Conservation (phyloP, 345 rosid genomes). For the Ceriops tagal region DNA sequence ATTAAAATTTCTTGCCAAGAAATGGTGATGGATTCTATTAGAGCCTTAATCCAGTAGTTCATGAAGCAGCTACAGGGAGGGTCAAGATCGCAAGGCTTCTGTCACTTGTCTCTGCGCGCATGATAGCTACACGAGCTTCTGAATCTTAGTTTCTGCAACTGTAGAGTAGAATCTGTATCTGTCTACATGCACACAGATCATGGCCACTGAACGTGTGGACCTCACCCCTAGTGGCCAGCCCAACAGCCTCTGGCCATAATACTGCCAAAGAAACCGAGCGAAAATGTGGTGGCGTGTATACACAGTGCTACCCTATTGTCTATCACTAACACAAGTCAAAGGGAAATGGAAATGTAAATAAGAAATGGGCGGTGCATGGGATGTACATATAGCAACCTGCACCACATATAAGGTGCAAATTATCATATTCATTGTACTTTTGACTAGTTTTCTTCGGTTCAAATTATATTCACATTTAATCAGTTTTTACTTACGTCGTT, state of each 20-base stretch:
- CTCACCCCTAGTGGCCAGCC: background rate
- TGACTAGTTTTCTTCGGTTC: too few species aligned
- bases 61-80: background rate
- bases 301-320: background rate
- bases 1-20: too few species aligned
- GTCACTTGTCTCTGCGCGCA: background rate
- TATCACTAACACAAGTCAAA: background rate
- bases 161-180: background rate
- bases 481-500: too few species aligned
- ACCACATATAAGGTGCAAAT: background rate
- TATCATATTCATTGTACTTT: too few species aligned
- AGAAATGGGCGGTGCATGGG: background rate
- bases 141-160: conserved; percentile 2
- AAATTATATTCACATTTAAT: too few species aligned
- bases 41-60: background rate
- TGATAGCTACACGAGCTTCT: conserved; percentile 5
- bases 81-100: background rate
- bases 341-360: background rate
- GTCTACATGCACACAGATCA: background rate
- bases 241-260: background rate
- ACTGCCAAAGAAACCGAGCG: conserved; percentile 18
- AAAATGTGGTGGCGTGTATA: background rate
- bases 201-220: conserved; percentile 19
- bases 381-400: background rate
- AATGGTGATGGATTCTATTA: background rate